Percentiles rank a stretch among this genome's conserved stretches.
Evolutionary conservation across 2,329 filamentous ascomycete species (phyloP).

Genomic region (Clonostachys chloroleuca): DNA sequence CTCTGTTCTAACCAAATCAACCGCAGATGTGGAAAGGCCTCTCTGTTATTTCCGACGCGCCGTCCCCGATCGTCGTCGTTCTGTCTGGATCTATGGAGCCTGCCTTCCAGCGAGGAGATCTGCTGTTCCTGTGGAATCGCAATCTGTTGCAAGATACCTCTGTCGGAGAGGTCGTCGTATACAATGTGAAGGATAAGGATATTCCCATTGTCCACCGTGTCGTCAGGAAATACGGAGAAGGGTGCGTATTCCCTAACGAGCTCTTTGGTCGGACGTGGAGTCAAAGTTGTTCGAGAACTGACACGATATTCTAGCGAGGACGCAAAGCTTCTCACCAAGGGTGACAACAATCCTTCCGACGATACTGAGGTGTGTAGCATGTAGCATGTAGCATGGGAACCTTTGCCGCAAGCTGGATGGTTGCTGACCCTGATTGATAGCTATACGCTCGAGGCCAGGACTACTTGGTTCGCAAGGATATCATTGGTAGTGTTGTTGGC

Average conservation of each 20-base stretch:
- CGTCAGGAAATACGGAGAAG: conserved; percentile 66
- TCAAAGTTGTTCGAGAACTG: background rate
- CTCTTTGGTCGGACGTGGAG: background rate
- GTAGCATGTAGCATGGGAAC: background rate
- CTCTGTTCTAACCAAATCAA: background rate
- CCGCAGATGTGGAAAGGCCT: conserved; percentile 79
- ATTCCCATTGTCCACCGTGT: conserved; percentile 97
- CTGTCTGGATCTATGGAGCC: conserved; percentile 82
- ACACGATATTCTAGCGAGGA: conserved; percentile 31
- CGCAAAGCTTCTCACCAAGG: conserved; percentile 86
- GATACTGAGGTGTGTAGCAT: conserved; percentile 65
- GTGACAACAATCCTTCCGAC: conserved; percentile 92
- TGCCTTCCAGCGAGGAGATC: conserved; percentile 73
- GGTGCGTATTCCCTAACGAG: conserved; percentile 29
- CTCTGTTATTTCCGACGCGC: conserved; percentile 70
- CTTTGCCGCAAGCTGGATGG: background rate
- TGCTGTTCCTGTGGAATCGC: conserved; percentile 75
- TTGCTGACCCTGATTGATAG: conserved; percentile 35
- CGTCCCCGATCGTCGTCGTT: conserved; percentile 78
- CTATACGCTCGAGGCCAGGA: conserved; percentile 79
- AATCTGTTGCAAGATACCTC: conserved; percentile 51
- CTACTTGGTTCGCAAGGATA: conserved; percentile 81
- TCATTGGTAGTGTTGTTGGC: conserved; percentile 86
- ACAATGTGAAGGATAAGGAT: conserved; percentile 86
- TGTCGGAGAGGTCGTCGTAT: conserved; percentile 56